phyloP scores from a whole-genome alignment of 441 rosid genomes.

The Syzygium syzygioides region DNA sequence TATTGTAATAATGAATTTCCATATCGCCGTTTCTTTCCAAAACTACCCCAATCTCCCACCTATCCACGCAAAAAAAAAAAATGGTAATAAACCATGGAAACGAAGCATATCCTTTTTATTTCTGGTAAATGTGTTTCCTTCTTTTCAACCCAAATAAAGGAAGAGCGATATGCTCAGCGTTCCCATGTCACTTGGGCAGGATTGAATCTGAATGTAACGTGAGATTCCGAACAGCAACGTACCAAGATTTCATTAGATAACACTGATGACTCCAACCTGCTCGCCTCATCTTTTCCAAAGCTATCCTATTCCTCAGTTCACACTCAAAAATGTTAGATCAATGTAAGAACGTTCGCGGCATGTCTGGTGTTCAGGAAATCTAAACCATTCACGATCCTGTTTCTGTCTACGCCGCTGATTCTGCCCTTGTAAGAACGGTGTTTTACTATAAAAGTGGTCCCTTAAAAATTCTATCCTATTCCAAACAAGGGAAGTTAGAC shows the following conservation, averaged over 20 bases:
- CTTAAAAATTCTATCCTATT: background rate
- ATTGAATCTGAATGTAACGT: background rate
- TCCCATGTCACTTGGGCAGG: background rate
- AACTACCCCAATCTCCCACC: background rate
- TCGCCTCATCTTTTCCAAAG: too few relatives aligned
- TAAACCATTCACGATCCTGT: background rate
- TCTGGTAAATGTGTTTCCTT: background rate
- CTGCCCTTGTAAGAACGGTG: background rate
- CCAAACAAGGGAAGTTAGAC: background rate
- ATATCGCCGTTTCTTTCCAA: background rate
- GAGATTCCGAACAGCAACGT: background rate
- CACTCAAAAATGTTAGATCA: background rate
- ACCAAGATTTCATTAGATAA: background rate
- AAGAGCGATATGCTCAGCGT: too few relatives aligned
- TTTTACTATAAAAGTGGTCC: background rate
- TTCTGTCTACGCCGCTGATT: background rate
- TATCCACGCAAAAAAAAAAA: background rate
- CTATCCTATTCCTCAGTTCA: too few relatives aligned
- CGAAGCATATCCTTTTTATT: background rate
- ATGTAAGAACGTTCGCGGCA: background rate
- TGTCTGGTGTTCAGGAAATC: background rate
- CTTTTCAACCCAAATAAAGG: too few relatives aligned
- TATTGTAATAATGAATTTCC: too few relatives aligned
- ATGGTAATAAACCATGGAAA: background rate
- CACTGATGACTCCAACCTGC: too few relatives aligned